These are phyloP conservation scores for Linum lewisii DNA, from an alignment of 345 rosid species.

Conservation along the genomic window DNA sequence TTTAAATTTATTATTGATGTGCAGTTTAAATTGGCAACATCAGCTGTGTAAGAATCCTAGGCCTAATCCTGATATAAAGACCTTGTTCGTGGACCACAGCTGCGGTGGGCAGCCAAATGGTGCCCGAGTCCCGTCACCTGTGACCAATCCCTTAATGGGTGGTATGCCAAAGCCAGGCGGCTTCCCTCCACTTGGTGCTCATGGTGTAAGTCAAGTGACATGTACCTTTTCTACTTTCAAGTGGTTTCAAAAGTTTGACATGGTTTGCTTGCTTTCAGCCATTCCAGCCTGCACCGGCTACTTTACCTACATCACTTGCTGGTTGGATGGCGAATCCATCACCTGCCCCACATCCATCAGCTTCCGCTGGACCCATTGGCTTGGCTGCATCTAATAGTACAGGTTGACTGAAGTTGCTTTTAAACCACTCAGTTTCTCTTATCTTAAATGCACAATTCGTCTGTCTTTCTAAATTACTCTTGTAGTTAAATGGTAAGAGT, in stretches of 20 bases:
- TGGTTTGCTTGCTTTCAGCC: constrained; percentile 37
- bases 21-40: constrained; percentile 93
- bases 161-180: constrained; percentile 62
- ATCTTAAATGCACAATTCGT: background rate
- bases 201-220: constrained; percentile 44
- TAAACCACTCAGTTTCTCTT: constrained; percentile 17
- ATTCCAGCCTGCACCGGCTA: constrained; percentile 57
- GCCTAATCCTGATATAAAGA: constrained; percentile 85
- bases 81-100: constrained; percentile 57
- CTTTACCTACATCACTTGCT: constrained; percentile 56
- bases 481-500: background rate
- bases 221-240: constrained; percentile 5
- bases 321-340: constrained; percentile 69
- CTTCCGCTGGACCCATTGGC: constrained; percentile 36
- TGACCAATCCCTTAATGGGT: constrained; percentile 50
- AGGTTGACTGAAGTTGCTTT: constrained; percentile 29
- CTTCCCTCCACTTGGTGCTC: constrained; percentile 63
- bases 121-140: constrained; percentile 60
- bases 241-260: background rate
- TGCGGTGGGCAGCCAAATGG: constrained; percentile 37
- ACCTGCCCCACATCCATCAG: constrained; percentile 38
- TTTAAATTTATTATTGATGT: constrained; percentile 6
- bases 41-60: constrained; percentile 92
- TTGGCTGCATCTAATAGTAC: constrained; percentile 47
- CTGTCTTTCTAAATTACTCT: background rate